Evolutionary conservation across 2,329 filamentous ascomycete species (phyloP), one percentile per base, ranked within the genome.

Genomic region (Alternaria brassicicola): DNA sequence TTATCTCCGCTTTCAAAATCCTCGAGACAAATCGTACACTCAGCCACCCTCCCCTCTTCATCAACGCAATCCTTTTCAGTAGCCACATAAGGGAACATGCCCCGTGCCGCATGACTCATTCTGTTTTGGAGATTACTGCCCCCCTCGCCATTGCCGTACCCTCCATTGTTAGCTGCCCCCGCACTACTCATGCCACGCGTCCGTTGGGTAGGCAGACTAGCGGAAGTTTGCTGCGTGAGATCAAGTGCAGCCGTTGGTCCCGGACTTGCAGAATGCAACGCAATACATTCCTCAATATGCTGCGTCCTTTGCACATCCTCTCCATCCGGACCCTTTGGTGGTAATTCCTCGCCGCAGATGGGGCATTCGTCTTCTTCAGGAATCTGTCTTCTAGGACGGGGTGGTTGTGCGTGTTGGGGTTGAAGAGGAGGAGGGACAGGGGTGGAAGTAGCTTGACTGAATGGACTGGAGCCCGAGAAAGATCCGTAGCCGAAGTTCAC

Each of bases 331-430:
- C 69, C 74, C 52, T 73, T 76, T 2, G 86, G 83, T 0, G 90
- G 89, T 3, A 93, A 81, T 76, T 92, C 89, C 35, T 81, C 78
- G 69, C 91, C 89, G 67, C 91, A 94, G 42, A 93, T 85, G 0
- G 90, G 90, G 61, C 91, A 94, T 68, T 92, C 89, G 71, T 93
- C 90, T 70, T 93, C 90, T 72, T 93, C 91, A 2, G 74, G 66
- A 12, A 82, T 73, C 51, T 75, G 67, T 21, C 69, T 65, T 19
- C 71, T 55, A 4, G 68, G 71, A 1, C 64, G 65, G 17, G 64
- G 55, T 12, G 68, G 69, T 21, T 67, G 68, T 19, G 64, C 61
- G 25, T 61, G 57, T 9, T 62, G 58, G 12, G 53, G 58, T 45
- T 63, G 63, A 12, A 58, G 47, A 3, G 64, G 52, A 2, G 58